A percentile compares a stretch with the other conserved stretches of the same genome.
Evolutionary conservation across 352 stramenopile species (phyloP).

Genomic region (Hyaloperonospora brassicae): DNA sequence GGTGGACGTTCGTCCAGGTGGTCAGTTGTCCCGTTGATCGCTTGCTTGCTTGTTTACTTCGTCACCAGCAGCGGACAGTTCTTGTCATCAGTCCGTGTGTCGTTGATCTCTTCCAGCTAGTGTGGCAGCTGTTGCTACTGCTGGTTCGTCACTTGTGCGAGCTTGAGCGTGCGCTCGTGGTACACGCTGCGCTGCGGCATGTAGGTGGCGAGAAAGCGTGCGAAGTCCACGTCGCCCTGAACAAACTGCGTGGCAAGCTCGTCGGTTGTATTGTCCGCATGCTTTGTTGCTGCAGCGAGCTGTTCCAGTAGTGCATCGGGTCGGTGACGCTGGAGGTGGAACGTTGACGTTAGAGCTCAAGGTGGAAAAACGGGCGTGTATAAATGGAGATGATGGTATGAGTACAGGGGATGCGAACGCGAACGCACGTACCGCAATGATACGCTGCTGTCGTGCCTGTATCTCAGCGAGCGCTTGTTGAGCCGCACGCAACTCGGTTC

Average conservation of each 20-base stretch:
- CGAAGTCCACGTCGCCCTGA: conserved; percentile 63
- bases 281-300: conserved; percentile 47
- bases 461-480: conserved; percentile 62
- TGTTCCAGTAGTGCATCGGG: conserved; percentile 67
- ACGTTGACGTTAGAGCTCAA: no score
- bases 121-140: conserved; percentile 23
- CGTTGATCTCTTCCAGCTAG: no score
- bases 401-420: no score
- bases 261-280: conserved; percentile 58
- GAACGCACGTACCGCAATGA: conserved; percentile 43
- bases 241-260: conserved; percentile 65
- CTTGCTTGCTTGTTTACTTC: no score
- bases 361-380: no score
- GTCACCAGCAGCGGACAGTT: no score
- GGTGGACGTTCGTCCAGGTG: no score
- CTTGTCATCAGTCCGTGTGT: no score
- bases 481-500: conserved; percentile 34
- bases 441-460: conserved; percentile 56
- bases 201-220: conserved; percentile 58
- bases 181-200: conserved; percentile 61
- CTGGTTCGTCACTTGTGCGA: conserved; percentile 48
- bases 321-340: conserved; percentile 39
- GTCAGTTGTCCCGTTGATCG: no score
- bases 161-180: conserved; percentile 70
- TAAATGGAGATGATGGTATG: no score